Base-by-base conservation (phyloP, 106 monocot genomes). In the Posidonia australis region DNA sequence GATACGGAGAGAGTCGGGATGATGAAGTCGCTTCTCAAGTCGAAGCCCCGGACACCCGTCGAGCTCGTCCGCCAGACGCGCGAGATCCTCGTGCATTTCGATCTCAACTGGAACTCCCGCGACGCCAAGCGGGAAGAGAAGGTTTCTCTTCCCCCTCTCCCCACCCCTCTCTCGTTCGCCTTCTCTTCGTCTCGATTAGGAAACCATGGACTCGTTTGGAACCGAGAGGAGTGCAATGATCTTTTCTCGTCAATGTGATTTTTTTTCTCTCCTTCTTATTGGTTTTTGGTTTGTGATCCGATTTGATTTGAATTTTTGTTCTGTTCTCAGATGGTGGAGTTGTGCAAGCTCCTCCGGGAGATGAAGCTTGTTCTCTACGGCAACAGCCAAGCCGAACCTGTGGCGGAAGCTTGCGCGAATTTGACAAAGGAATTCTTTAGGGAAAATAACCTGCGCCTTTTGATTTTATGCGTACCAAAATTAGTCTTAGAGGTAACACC, bases 311-410 rank as follows among this genome's bases (percentile, higher is more conserved):
- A n/a, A n/a, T n/a, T 56, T 16, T 56, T 56, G 23, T 21, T 28
- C 49, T 51, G 49, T 19, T 17, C 17, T 51, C 77, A 92, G 92
- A 82, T 87, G 84, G 73, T 56, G 57, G 92, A 92, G 54, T 51
- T 92, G 51, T 70, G 73, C 69, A 92, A 82, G 67, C 68, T 71
- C 22, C 70, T 92, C 36, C 67, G 87, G 51, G 92, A 92, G 58
- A 48, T 92, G 70, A 92, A 92, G 62, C 67, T 48, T 11, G 80
- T 88, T 74, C 82, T 92, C 23, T 92, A 92, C 74, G 92, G 92
- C 28, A 85, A 64, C 17, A 72, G 76, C 58, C 84, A 92, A 42
- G 46, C 69, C 16, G 87, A 92, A 22, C 87, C 92, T 13, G 77
- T 82, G 17, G n/a, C 72, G 14, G 87, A 84, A 74, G 80, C 84